Percentiles rank a stretch among this genome's conserved stretches.
These are phyloP conservation scores for Hypoxylon fragiforme DNA, from an alignment of 495 filamentous ascomycete genomes.

Conservation along the genomic window DNA sequence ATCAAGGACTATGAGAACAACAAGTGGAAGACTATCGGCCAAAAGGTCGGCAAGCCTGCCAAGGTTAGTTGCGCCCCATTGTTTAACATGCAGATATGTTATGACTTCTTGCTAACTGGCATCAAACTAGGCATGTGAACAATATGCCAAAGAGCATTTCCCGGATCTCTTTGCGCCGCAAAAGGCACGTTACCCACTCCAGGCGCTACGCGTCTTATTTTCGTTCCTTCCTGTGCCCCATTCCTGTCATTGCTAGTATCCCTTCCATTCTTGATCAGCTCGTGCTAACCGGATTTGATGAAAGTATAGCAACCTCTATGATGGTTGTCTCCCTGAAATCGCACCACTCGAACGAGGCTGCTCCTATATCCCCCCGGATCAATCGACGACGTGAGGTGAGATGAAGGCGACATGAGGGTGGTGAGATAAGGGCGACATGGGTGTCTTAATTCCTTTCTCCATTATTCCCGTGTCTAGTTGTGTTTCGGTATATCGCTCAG, in stretches of 20 bases:
- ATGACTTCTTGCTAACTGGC: constrained; percentile 9
- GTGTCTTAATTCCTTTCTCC: constrained; percentile 1
- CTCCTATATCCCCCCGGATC: constrained; percentile 1
- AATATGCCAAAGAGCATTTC: constrained; percentile 98
- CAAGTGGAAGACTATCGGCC: constrained; percentile 97
- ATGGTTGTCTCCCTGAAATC: constrained; percentile 2
- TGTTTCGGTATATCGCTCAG: constrained; percentile 28
- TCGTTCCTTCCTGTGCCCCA: constrained; percentile 4
- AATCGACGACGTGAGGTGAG: constrained; percentile 6
- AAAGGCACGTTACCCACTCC: constrained; percentile 31
- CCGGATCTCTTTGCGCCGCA: constrained; percentile 45
- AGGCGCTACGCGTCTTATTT: constrained; percentile 7
- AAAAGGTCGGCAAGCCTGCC: constrained; percentile 95
- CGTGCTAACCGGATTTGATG: constrained; percentile 30
- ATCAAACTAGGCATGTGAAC: constrained; percentile 89
- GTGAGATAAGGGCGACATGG: too few relatives aligned
- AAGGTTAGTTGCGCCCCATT: constrained; percentile 61
- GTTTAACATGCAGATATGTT: neutral
- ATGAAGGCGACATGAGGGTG: neutral
- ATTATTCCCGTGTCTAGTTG: constrained; percentile 2
- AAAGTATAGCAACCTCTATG: constrained; percentile 23
- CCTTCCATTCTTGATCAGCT: constrained; percentile 22
- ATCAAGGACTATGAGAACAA: constrained; percentile 99
- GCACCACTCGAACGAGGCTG: neutral
- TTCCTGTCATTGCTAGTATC: constrained; percentile 3